These are phyloP conservation scores for Saccharomycopsis fodiens DNA, from an alignment of 805 yeast species.

Conservation along the genomic window DNA sequence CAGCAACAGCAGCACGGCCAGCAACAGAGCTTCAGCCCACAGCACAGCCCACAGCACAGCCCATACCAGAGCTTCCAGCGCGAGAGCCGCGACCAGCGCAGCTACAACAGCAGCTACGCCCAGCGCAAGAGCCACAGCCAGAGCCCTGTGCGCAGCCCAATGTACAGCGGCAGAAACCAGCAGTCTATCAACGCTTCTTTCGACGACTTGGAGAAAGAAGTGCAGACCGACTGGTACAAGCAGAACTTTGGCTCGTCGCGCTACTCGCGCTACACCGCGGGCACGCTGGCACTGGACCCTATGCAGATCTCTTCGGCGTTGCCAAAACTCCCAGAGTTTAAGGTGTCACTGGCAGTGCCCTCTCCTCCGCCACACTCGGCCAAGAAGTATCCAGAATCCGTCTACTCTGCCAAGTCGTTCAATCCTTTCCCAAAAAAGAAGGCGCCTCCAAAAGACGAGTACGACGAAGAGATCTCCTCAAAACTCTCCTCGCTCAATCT, in stretches of 20 bases:
- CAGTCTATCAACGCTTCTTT: constrained; percentile 21
- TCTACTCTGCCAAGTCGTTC: constrained; percentile 9
- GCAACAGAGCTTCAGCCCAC: neutral
- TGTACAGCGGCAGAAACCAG: constrained; percentile 1
- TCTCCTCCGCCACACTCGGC: constrained; percentile 13
- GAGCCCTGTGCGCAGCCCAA: constrained; percentile 5
- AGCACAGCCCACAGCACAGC: neutral
- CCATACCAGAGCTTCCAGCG: neutral
- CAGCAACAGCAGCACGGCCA: neutral
- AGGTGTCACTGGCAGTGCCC: neutral
- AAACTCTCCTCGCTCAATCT: neutral
- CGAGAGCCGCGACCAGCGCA: neutral
- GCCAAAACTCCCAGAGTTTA: constrained; percentile 10
- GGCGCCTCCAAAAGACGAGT: constrained; percentile 6
- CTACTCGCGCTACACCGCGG: constrained; percentile 9
- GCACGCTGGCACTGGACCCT: neutral
- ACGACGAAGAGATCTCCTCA: neutral
- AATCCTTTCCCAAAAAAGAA: constrained; percentile 12
- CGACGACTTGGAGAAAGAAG: constrained; percentile 30
- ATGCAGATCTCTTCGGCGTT: constrained; percentile 8
- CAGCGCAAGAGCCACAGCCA: constrained; percentile 1
- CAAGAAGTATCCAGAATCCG: neutral
- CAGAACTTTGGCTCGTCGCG: constrained; percentile 18
- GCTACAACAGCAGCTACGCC: neutral
- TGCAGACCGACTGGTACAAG: constrained; percentile 27